Percentiles rank a stretch among this genome's conserved stretches.
Conservation (phyloP, 352 stramenopile genomes). For the Phytophthora niederhauseri region DNA sequence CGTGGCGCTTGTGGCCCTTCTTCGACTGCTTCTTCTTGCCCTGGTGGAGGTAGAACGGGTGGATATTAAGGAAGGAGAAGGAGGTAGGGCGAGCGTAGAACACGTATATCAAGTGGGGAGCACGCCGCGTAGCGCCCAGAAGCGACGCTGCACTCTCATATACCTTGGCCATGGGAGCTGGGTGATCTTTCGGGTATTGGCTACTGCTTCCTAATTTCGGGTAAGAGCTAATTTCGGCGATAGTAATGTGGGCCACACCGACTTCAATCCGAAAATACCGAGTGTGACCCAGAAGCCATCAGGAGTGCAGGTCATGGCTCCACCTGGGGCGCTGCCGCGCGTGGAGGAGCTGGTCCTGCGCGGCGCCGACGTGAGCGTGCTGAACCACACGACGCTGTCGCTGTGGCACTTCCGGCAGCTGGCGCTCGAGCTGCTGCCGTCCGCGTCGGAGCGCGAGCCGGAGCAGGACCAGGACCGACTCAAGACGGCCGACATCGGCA, state of each 20-base stretch:
- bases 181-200: slow-evolving; percentile 9
- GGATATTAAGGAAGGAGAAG: neutral
- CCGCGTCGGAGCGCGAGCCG: slow-evolving; percentile 25
- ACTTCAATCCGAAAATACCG: neutral
- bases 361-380: slow-evolving; percentile 64
- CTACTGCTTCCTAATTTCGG: neutral
- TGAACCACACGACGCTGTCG: slow-evolving; percentile 78
- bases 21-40: slow-evolving; percentile 65
- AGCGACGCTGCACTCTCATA: neutral
- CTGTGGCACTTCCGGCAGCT: slow-evolving; percentile 85
- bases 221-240: neutral
- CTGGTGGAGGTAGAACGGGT: slow-evolving; percentile 10
- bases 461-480: slow-evolving; percentile 26
- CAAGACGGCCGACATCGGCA: slow-evolving; percentile 14
- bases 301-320: slow-evolving; percentile 31
- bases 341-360: slow-evolving; percentile 65
- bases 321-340: slow-evolving; percentile 15
- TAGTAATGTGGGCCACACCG: slow-evolving; percentile 1
- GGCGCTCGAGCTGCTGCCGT: slow-evolving; percentile 51
- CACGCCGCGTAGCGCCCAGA: neutral
- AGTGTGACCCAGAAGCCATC: slow-evolving; percentile 1
- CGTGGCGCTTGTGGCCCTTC: slow-evolving; percentile 50
- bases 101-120: neutral
- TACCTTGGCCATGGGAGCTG: slow-evolving; percentile 43
- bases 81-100: neutral